A percentile compares a stretch with the other conserved stretches of the same genome.
Evolutionary conservation across 257 asterid genomes (phyloP).

Genomic region (Lantana camara): DNA sequence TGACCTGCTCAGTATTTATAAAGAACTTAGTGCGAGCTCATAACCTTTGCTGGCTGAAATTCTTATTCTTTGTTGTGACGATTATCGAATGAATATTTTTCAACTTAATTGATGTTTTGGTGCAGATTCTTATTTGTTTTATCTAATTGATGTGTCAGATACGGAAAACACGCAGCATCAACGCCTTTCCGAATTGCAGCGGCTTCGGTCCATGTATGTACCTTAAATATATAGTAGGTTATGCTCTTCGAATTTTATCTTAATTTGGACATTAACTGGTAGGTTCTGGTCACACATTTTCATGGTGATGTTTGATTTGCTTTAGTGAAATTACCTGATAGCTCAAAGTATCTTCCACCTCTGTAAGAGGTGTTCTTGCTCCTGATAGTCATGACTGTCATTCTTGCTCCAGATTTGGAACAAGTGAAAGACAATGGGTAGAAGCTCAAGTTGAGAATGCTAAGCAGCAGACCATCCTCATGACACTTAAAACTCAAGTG

Average conservation of each 20-base stretch:
- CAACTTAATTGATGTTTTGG: conserved; percentile 12
- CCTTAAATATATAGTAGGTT: conserved; percentile 31
- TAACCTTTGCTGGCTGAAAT: neutral
- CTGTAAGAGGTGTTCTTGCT: conserved; percentile 3
- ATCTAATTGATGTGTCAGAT: conserved; percentile 50
- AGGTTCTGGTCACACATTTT: conserved; percentile 15
- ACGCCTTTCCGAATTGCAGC: conserved; percentile 93
- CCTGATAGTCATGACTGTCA: conserved; percentile 30
- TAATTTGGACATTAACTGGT: conserved; percentile 10
- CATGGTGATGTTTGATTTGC: neutral
- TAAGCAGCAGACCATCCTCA: conserved; percentile 89
- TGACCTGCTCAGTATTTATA: neutral
- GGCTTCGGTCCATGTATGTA: conserved; percentile 93
- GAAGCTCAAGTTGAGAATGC: conserved; percentile 99
- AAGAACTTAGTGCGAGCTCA: neutral
- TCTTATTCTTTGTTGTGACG: conserved; percentile 5
- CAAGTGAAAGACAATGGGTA: conserved; percentile 98
- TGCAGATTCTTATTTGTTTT: conserved; percentile 26
- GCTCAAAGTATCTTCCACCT: conserved; percentile 6
- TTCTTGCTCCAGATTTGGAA: conserved; percentile 75
- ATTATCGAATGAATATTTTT: neutral
- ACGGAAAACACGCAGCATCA: conserved; percentile 83
- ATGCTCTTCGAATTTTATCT: conserved; percentile 15
- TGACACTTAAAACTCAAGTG: conserved; percentile 91
- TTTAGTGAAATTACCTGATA: neutral